Conservation (phyloP, 169 alveolate species). For the Plasmodium vivax region DNA sequence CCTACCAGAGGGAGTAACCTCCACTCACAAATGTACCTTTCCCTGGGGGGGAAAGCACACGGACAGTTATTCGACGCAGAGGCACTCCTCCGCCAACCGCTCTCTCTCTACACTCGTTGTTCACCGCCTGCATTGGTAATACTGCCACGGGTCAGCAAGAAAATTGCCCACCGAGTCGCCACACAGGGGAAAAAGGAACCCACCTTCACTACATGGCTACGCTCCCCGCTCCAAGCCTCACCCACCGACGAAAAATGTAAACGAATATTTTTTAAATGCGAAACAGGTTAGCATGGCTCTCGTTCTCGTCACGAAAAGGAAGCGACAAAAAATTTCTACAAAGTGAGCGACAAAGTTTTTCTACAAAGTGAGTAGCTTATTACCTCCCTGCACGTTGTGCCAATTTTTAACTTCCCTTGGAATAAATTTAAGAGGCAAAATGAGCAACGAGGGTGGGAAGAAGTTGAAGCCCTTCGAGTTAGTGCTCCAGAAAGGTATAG, state of each 20-base stretch:
- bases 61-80: not conserved
- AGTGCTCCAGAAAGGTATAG: slow-evolving; percentile 63
- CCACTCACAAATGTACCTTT: not conserved
- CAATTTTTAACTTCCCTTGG: not conserved
- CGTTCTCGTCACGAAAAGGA: not conserved
- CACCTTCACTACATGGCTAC: not conserved
- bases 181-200: not conserved
- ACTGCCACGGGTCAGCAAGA: not conserved
- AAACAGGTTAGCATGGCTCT: not conserved
- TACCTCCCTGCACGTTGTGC: not conserved
- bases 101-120: not conserved
- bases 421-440: not conserved
- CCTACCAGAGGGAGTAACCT: not conserved
- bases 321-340: not conserved
- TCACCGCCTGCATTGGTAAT: not conserved
- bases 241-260: not conserved
- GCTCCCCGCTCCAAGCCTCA: not conserved
- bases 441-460: slow-evolving; percentile 16
- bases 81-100: not conserved
- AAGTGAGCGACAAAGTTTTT: not conserved
- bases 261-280: not conserved
- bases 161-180: not conserved
- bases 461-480: slow-evolving; percentile 58
- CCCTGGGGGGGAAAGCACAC: not conserved
- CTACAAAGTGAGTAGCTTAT: not conserved